Conservation (phyloP, 2,329 filamentous ascomycete species). For the Cordyceps fumosorosea region DNA sequence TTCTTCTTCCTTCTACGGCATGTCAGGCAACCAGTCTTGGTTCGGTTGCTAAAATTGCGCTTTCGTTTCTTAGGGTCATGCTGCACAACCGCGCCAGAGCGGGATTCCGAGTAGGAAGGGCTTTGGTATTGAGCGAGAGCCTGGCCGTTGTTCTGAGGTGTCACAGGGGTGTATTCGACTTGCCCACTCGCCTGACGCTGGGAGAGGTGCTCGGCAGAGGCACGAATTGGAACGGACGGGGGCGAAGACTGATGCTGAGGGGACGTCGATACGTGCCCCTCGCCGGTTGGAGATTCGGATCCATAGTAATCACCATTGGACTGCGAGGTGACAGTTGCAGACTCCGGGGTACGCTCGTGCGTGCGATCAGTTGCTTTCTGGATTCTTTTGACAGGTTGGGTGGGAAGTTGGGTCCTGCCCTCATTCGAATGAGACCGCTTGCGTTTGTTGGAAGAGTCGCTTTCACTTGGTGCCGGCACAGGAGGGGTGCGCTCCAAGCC, state of each 20-base stretch:
- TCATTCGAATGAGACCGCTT: constrained; percentile 64
- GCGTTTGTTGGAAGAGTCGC: constrained; percentile 52
- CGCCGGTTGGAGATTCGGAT: constrained; percentile 37
- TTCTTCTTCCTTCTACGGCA: constrained; percentile 94
- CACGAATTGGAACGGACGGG: constrained; percentile 21
- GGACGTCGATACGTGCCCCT: constrained; percentile 40
- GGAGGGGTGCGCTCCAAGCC: constrained; percentile 36
- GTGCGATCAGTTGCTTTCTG: constrained; percentile 16
- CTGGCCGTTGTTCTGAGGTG: constrained; percentile 37
- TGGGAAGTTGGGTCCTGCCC: constrained; percentile 27
- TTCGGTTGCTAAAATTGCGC: constrained; percentile 86
- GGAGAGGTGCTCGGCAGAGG: constrained; percentile 20
- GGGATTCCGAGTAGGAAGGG: constrained; percentile 40
- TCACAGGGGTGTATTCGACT: constrained; percentile 37
- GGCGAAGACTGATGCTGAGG: constrained; percentile 21
- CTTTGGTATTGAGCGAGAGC: constrained; percentile 31
- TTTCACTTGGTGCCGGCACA: constrained; percentile 34
- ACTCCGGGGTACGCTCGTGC: constrained; percentile 28
- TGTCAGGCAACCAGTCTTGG: constrained; percentile 92
- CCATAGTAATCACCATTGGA: constrained; percentile 37
- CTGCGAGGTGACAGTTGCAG: constrained; percentile 33
- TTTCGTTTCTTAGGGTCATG: constrained; percentile 64
- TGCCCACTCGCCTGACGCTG: constrained; percentile 43
- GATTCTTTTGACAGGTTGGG: constrained; percentile 25
- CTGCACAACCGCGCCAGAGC: constrained; percentile 44